A percentile compares a stretch with the other conserved stretches of the same genome.
Conservation (phyloP, 805 yeast species). For the Kurtzmaniella cleridarum region DNA sequence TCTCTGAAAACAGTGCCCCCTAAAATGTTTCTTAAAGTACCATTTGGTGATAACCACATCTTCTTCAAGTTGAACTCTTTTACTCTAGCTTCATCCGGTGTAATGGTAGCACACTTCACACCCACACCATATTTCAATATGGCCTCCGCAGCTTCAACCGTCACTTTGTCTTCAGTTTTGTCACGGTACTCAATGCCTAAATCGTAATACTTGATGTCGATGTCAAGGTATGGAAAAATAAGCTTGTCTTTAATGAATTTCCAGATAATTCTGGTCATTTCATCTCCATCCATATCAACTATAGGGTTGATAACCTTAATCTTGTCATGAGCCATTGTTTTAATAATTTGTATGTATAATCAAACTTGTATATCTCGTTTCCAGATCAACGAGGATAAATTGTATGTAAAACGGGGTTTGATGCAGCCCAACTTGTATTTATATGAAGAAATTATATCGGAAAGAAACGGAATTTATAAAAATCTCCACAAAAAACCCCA, state of each 20-base stretch:
- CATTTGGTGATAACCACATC: constrained; percentile 98
- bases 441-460: no score
- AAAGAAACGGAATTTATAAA: no score
- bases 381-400: no score
- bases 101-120: constrained; percentile 95
- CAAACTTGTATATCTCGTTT: no score
- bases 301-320: constrained; percentile 81
- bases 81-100: constrained; percentile 97
- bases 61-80: constrained; percentile 84
- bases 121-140: constrained; percentile 87
- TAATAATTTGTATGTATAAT: no score
- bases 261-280: constrained; percentile 97
- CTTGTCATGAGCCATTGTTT: constrained; percentile 29
- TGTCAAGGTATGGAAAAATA: constrained; percentile 77
- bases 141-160: constrained; percentile 86
- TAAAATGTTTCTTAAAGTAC: constrained; percentile 89
- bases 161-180: constrained; percentile 81
- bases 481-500: no score
- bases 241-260: constrained; percentile 79
- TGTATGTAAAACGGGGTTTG: no score
- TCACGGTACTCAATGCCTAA: constrained; percentile 84
- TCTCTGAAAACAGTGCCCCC: constrained; percentile 98
- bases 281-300: constrained; percentile 98
- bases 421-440: no score
- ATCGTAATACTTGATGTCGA: constrained; percentile 89